Evolutionary conservation across 106 monocot species (phyloP).

Genomic region (Apostasia shenzhenica): DNA sequence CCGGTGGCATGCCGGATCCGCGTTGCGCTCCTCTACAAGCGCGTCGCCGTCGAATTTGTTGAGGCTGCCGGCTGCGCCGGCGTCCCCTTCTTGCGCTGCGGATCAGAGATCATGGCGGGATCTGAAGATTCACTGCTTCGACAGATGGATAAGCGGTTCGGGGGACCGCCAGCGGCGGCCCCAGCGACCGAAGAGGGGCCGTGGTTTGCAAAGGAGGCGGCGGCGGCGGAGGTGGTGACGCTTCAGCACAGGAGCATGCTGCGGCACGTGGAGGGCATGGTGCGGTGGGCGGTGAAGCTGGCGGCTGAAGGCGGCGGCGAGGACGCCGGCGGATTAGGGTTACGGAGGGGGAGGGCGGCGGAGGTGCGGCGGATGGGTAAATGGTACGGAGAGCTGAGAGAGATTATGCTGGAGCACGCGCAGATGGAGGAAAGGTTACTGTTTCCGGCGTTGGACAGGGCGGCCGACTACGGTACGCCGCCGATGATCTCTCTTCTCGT

Average conservation of each 20-base stretch:
- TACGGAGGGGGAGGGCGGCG: constrained; percentile 12
- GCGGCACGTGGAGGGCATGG: constrained; percentile 57
- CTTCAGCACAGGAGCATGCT: constrained; percentile 76
- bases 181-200: not conserved
- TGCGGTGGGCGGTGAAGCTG: constrained; percentile 36
- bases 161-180: constrained; percentile 21
- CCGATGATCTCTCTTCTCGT: not conserved
- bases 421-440: constrained; percentile 85
- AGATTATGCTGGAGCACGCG: constrained; percentile 92
- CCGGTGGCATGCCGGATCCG: constrained; percentile 28
- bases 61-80: constrained; percentile 19
- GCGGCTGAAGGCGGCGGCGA: constrained; percentile 14
- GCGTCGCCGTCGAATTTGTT: constrained; percentile 20
- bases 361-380: constrained; percentile 38
- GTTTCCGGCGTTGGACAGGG: constrained; percentile 52
- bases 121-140: constrained; percentile 33
- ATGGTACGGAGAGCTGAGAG: constrained; percentile 49
- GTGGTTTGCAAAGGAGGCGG: constrained; percentile 2
- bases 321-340: constrained; percentile 2
- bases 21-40: constrained; percentile 45
- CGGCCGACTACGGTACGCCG: constrained; percentile 34
- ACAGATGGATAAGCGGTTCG: constrained; percentile 37
- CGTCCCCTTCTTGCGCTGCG: constrained; percentile 27
- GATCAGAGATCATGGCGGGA: constrained; percentile 25
- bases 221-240: constrained; percentile 19